Evolutionary conservation across 2,329 filamentous ascomycete species (phyloP).

Genomic region (Stachybotrys chlorohalonatus): DNA sequence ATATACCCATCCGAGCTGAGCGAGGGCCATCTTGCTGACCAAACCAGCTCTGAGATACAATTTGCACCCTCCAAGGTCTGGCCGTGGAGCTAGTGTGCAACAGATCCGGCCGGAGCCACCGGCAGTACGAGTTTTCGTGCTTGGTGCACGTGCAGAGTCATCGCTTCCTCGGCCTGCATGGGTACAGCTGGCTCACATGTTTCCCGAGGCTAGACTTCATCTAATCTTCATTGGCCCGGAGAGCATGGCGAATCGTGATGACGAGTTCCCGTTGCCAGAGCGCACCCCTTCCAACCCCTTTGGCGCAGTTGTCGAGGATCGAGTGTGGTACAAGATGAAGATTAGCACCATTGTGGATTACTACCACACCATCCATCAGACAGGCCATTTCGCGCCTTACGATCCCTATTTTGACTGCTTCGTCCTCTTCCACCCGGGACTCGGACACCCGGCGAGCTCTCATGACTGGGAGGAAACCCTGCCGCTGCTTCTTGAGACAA

Average conservation of each 20-base stretch:
- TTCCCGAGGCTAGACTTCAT: constrained; percentile 85
- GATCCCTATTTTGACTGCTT: constrained; percentile 99
- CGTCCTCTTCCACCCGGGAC: constrained; percentile 90
- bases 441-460: constrained; percentile 86
- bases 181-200: constrained; percentile 89
- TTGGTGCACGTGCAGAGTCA: constrained; percentile 94
- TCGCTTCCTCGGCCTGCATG: constrained; percentile 89
- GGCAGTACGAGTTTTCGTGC: constrained; percentile 82
- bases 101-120: constrained; percentile 78
- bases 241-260: constrained; percentile 87
- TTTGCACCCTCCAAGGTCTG: constrained; percentile 75
- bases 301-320: constrained; percentile 87
- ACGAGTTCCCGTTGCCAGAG: constrained; percentile 83
- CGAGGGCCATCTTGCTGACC: constrained; percentile 1
- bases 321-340: constrained; percentile 82
- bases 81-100: constrained; percentile 64
- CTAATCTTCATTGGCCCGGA: constrained; percentile 93
- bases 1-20: constrained; percentile 11
- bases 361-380: constrained; percentile 91
- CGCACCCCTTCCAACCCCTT: constrained; percentile 83
- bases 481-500: constrained; percentile 85
- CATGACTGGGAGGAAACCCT: constrained; percentile 93
- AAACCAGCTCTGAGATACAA: constrained; percentile 76
- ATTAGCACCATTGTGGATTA: constrained; percentile 98
- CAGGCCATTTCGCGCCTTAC: constrained; percentile 84